phyloP scores from a whole-genome alignment of 2,329 filamentous ascomycete species.

The Pseudogymnoascus sp. region DNA sequence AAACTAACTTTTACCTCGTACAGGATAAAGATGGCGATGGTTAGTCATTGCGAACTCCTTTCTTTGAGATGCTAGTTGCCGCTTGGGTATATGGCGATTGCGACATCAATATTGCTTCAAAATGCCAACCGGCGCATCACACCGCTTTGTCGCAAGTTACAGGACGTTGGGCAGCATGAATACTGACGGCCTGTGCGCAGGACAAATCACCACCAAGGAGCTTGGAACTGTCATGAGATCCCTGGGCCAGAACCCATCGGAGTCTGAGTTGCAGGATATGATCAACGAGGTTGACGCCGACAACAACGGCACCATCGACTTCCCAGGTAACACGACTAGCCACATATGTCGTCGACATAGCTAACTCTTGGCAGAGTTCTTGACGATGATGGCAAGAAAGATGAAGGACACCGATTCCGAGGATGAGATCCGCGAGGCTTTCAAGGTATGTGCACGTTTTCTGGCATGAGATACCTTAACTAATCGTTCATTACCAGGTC shows the following conservation, averaged over 20 bases:
- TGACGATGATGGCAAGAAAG: slow-evolving; percentile 91
- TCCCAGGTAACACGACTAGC: slow-evolving; percentile 57
- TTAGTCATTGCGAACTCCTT: slow-evolving; percentile 42
- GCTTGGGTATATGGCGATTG: not conserved
- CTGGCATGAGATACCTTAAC: not conserved
- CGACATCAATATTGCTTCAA: not conserved
- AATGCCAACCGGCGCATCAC: slow-evolving; percentile 6
- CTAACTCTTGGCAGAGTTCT: slow-evolving; percentile 56
- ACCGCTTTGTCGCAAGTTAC: not conserved
- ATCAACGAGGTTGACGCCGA: slow-evolving; percentile 90
- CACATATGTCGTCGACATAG: slow-evolving; percentile 11
- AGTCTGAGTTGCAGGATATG: slow-evolving; percentile 87
- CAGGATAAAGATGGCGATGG: slow-evolving; percentile 89
- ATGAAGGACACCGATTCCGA: slow-evolving; percentile 92
- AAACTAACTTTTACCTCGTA: slow-evolving; percentile 22
- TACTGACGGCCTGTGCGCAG: slow-evolving; percentile 34
- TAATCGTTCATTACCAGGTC: slow-evolving; percentile 38
- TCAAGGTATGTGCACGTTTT: slow-evolving; percentile 44
- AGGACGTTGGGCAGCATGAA: not conserved
- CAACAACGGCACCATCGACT: slow-evolving; percentile 89
- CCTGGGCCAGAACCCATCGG: slow-evolving; percentile 80
- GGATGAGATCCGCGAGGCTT: slow-evolving; percentile 82
- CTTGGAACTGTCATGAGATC: slow-evolving; percentile 86
- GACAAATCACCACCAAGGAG: slow-evolving; percentile 88
- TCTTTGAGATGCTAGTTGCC: not conserved